Evolutionary conservation across 2,329 filamentous ascomycete genomes (phyloP).

Genomic region (Aspergillus sp.): DNA sequence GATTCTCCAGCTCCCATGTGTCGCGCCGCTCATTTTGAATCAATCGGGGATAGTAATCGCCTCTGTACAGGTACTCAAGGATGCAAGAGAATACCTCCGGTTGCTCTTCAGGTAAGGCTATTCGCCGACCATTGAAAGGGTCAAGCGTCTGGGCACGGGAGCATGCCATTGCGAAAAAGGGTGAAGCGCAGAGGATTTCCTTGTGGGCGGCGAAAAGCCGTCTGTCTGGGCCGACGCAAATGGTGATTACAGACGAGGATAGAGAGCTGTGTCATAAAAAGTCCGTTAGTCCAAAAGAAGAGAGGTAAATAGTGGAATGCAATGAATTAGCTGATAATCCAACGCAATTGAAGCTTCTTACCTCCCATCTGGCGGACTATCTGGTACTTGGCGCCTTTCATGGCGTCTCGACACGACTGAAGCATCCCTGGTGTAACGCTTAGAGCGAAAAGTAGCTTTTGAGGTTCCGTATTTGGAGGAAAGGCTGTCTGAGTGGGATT

Average conservation of each 20-base stretch:
- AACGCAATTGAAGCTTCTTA: slow-evolving; percentile 22
- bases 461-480: slow-evolving; percentile 43
- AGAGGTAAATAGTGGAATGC: background rate
- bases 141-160: slow-evolving; percentile 54
- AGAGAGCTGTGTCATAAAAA: slow-evolving; percentile 46
- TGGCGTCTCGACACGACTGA: slow-evolving; percentile 24
- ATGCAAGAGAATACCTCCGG: slow-evolving; percentile 89
- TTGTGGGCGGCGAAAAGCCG: slow-evolving; percentile 91
- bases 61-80: slow-evolving; percentile 90
- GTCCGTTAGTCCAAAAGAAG: background rate
- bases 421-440: slow-evolving; percentile 33
- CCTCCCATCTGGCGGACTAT: slow-evolving; percentile 36
- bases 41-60: slow-evolving; percentile 84
- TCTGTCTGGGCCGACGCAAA: slow-evolving; percentile 76
- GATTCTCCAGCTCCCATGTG: slow-evolving; percentile 77
- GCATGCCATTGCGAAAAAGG: slow-evolving; percentile 71
- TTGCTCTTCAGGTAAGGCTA: slow-evolving; percentile 79
- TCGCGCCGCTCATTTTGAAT: slow-evolving; percentile 78
- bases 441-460: slow-evolving; percentile 38
- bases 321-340: background rate
- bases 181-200: slow-evolving; percentile 74
- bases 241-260: slow-evolving; percentile 71
- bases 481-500: slow-evolving; percentile 34
- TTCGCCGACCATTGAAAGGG: slow-evolving; percentile 61
- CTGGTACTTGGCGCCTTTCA: slow-evolving; percentile 29